Evolutionary conservation across 495 filamentous ascomycete species (phyloP), one percentile per base, ranked within the genome.

Genomic region (Clohesyomyces aquaticus): DNA sequence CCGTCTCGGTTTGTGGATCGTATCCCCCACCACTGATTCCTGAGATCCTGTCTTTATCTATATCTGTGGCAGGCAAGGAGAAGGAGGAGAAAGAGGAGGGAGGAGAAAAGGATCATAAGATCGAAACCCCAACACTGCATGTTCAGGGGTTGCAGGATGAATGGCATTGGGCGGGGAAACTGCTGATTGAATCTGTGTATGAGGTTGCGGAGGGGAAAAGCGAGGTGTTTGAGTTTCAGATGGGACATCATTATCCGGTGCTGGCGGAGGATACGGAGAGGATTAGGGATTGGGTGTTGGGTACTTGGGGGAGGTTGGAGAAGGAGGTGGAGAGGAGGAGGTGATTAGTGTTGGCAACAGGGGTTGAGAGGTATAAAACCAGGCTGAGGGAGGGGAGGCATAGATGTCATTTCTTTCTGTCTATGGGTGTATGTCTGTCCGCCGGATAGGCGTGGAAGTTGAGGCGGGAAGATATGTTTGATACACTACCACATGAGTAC

Each of bases 211-310:
- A 56, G 49, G 63, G 52, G 4, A 61, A 35, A 56, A 66, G 49
- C 27, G 51, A 51, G 22, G 63, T 61, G 9, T 14, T 32, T 8
- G 57, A 50, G 49, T 25, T 38, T 28, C 49, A 66, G n/a, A 55
- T 55, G 35, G 63, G 52, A n/a, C 63, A 66, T 57, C 56, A 55
- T 51, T 66, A 66, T 45, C 63, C 63, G 11, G 21, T 32, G 16
- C 21, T 29, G 6, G 27, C 21, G 41, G 63, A 61, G 51, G 63
- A 61, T 12, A 66, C 3, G 6, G 57, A 66, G 42, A 29, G 14
- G 41, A 32, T 66, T 12, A 26, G 14, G 38, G 42, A 61, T 4
- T 66, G 63, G 63, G 51, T 61, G 29, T 12, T 43, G 49, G 42
- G 32, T 1, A 27, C 28, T 23, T 55, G 41, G 29, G 18, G n/a